A percentile compares a stretch with the other conserved stretches of the same genome.
These are phyloP conservation scores for Melaleuca alternifolia DNA, from an alignment of 345 rosid species.

Conservation along the genomic window DNA sequence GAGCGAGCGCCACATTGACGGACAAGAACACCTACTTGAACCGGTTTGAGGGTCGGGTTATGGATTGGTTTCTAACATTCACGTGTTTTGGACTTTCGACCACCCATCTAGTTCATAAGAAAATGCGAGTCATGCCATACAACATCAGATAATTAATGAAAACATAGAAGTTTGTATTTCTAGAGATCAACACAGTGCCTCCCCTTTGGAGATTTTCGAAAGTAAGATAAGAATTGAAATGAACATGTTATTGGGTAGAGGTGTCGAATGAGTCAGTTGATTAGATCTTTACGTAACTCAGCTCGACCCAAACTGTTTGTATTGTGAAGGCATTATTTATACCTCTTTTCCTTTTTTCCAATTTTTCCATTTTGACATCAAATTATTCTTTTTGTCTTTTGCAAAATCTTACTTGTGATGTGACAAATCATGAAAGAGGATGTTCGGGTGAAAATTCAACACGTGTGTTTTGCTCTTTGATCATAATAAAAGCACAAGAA, in stretches of 20 bases:
- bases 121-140: background rate
- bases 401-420: background rate
- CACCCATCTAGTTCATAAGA: too few species aligned
- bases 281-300: background rate
- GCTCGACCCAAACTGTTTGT: background rate
- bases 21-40: background rate
- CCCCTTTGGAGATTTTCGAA: background rate
- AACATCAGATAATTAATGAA: background rate
- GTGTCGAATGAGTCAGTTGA: background rate
- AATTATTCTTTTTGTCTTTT: background rate
- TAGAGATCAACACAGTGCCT: background rate
- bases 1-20: background rate
- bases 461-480: background rate
- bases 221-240: background rate
- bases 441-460: background rate
- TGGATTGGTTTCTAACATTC: background rate
- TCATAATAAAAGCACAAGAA: background rate
- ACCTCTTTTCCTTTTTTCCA: background rate
- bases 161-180: background rate
- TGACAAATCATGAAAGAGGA: too few species aligned
- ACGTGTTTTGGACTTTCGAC: background rate
- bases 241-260: background rate
- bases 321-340: background rate
- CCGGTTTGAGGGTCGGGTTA: background rate
- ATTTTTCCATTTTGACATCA: background rate